Conservation (phyloP, 1,284 basidiomycete genomes). For the Gymnopus androsaceus region DNA sequence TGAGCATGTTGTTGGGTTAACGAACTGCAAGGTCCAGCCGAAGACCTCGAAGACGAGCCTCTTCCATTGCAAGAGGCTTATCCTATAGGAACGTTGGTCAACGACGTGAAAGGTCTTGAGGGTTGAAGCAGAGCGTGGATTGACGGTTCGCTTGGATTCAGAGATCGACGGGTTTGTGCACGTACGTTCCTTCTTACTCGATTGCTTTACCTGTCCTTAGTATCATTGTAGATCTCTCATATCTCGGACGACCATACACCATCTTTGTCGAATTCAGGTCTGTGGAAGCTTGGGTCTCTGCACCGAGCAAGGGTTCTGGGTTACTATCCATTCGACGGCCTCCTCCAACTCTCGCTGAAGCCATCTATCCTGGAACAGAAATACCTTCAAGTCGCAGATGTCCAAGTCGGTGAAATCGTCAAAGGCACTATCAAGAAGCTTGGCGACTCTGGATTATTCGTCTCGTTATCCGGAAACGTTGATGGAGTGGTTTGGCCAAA, state of each 20-base stretch:
- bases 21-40: constrained; percentile 34
- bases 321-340: constrained; percentile 85
- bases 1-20: constrained; percentile 70
- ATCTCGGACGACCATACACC: constrained; percentile 89
- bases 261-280: constrained; percentile 72
- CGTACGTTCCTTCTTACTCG: constrained; percentile 49
- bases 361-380: constrained; percentile 83
- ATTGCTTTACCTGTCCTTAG: constrained; percentile 2
- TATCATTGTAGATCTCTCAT: constrained; percentile 79
- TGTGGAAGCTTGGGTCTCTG: constrained; percentile 77
- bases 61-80: constrained; percentile 55
- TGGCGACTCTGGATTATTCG: constrained; percentile 78
- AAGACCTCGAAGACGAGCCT: constrained; percentile 27
- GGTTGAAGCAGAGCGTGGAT: constrained; percentile 81
- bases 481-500: constrained; percentile 94
- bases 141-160: constrained; percentile 68
- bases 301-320: constrained; percentile 92
- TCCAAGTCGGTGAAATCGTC: constrained; percentile 81
- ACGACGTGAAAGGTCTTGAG: constrained; percentile 72
- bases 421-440: constrained; percentile 87
- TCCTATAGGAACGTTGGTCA: constrained; percentile 74
- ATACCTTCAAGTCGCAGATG: constrained; percentile 85
- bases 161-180: constrained; percentile 82
- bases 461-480: constrained; percentile 82
- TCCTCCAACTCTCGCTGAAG: constrained; percentile 86